Evolutionary conservation across 2,329 filamentous ascomycete species (phyloP).

Genomic region (Paecilomyces sp.): DNA sequence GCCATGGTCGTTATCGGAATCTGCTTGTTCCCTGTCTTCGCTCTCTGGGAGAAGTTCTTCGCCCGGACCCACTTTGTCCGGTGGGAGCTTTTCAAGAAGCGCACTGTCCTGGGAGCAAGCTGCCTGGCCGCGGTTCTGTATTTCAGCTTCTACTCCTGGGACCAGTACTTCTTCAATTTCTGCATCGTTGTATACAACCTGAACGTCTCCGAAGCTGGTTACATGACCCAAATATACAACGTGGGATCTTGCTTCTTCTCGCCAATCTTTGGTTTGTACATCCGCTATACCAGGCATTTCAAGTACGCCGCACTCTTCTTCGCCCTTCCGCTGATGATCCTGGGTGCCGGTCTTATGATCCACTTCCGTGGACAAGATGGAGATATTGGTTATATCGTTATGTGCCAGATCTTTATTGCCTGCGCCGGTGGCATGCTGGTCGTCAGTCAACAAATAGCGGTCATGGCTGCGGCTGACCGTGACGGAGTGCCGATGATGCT

Average conservation of each 20-base stretch:
- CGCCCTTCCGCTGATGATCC: constrained; percentile 44
- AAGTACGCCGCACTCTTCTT: constrained; percentile 47
- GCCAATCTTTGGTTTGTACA: constrained; percentile 42
- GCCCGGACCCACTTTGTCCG: constrained; percentile 49
- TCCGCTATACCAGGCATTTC: constrained; percentile 45
- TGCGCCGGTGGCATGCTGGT: constrained; percentile 48
- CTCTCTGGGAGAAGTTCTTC: constrained; percentile 47
- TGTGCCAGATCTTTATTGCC: constrained; percentile 52
- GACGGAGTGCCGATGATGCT: constrained; percentile 45
- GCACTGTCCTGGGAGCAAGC: constrained; percentile 47
- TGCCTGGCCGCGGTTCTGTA: constrained; percentile 42
- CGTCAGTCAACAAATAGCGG: constrained; percentile 50
- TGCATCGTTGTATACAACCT: constrained; percentile 47
- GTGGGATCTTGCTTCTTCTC: constrained; percentile 48
- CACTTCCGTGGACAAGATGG: constrained; percentile 46
- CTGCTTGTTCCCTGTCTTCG: constrained; percentile 47
- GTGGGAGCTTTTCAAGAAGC: constrained; percentile 44
- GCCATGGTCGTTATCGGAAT: constrained; percentile 49
- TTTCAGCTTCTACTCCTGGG: constrained; percentile 48
- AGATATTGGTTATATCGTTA: constrained; percentile 44
- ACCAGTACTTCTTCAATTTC: constrained; percentile 48
- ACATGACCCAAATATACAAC: constrained; percentile 46
- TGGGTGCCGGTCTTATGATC: constrained; percentile 51
- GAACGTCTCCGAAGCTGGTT: constrained; percentile 35
- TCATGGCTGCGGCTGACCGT: constrained; percentile 50